Percentiles rank a stretch among this genome's conserved stretches.
phyloP scores from a whole-genome alignment of 306 rosid species.

The Abrus pulchellus region DNA sequence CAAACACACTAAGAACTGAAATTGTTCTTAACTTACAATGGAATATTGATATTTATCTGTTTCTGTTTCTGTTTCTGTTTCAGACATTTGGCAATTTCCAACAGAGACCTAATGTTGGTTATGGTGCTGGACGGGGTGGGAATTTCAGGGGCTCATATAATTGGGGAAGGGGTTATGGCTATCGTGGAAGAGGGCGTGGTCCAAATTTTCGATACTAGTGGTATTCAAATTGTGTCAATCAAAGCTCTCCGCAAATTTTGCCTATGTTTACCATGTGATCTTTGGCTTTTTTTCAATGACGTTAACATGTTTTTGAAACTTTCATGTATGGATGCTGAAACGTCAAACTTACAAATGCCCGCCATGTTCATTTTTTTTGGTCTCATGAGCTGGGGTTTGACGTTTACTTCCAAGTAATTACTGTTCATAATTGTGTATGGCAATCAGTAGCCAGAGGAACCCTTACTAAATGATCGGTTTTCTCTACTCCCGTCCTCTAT shows the following conservation, averaged over 20 bases:
- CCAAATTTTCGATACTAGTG: constrained; percentile 55
- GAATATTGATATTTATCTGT: constrained; percentile 22
- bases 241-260: constrained; percentile 32
- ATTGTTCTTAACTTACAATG: constrained; percentile 24
- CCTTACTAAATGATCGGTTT: constrained; percentile 21
- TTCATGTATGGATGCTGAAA: constrained; percentile 20
- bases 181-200: constrained; percentile 62
- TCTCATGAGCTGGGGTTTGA: constrained; percentile 58
- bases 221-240: constrained; percentile 24
- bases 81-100: constrained; percentile 74
- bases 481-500: not conserved
- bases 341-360: constrained; percentile 36
- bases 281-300: constrained; percentile 44
- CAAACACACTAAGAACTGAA: constrained; percentile 36
- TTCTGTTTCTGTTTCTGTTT: constrained; percentile 45
- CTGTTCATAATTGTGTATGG: constrained; percentile 42
- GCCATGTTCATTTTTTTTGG: constrained; percentile 57
- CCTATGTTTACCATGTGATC: constrained; percentile 31
- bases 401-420: constrained; percentile 34
- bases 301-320: constrained; percentile 37
- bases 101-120: constrained; percentile 54
- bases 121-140: constrained; percentile 60
- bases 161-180: constrained; percentile 65
- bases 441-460: constrained; percentile 30
- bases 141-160: constrained; percentile 54